Evolutionary conservation across 176 grass and related monocot genomes (phyloP), one percentile per base, ranked within the genome.

Genomic region (Saccharum officinarum): DNA sequence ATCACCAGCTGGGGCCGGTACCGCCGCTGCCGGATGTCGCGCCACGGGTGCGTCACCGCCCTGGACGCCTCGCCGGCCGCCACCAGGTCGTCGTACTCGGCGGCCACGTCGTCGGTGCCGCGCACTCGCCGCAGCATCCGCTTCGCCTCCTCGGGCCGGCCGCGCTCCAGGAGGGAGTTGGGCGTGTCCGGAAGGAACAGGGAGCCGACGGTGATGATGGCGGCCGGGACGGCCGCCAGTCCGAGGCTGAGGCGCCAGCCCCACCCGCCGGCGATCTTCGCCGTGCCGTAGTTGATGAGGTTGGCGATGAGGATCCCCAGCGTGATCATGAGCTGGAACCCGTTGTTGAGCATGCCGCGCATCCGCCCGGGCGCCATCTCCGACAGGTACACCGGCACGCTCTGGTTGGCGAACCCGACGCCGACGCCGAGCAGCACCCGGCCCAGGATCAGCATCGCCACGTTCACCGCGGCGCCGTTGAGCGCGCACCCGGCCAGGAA

Each of bases 401-500:
- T 83, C 87, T 94, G 92, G 87, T 94, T 97, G 18, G 92, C 92
- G 52, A 97, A 97, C 1, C 94, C 91, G 1, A 97, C 83, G 66
- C 92, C 94, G 83, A 94, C 47, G 34, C 89, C 92, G 57, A 80
- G 77, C 40, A 74, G 87, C 39, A 91, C 83, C 22, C 94, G 91
- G 73, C 94, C 91, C 4, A 91, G n/a, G 67, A 91, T 91, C 41
- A 96, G 94, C 94, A 88, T 93, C 20, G 69, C 3, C n/a, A 94
- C 76, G 74, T 82, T 73, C 28, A 59, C 25, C 44, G 92, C 86
- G 0, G 77, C 66, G 71, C 83, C 80, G 28, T 89, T 91, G n/a
- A 93, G 65, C 55, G 73, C 54, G 14, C 84, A 82, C 26, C 94
- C 94, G 1, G 71, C 8, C 17, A 96, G 78, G 80, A 91, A 91